Conservation (phyloP, 2,329 filamentous ascomycete species). For the Tolypocladium ovalisporum region DNA sequence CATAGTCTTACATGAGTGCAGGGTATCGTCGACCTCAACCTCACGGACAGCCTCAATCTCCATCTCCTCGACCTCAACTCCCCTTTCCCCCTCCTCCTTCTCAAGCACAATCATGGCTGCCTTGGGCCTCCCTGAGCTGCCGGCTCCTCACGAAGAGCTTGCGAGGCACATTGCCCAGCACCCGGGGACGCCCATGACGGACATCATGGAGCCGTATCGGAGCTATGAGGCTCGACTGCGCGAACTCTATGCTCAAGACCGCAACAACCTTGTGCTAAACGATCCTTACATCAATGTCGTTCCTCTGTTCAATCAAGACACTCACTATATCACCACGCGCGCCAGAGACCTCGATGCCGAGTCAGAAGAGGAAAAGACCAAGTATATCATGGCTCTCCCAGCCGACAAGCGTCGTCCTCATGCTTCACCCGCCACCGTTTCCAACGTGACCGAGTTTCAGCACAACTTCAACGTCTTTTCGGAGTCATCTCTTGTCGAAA, state of each 20-base stretch:
- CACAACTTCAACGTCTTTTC: conserved; percentile 75
- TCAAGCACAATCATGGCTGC: conserved; percentile 20
- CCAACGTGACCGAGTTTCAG: conserved; percentile 58
- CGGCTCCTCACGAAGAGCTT: conserved; percentile 33
- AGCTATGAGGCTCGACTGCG: conserved; percentile 57
- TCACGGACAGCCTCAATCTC: neutral
- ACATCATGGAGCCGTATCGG: conserved; percentile 56
- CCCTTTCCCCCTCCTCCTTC: neutral
- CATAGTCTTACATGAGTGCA: neutral
- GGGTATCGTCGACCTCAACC: neutral
- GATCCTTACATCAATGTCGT: conserved; percentile 52
- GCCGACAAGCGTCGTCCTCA: conserved; percentile 48
- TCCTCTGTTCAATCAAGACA: conserved; percentile 51
- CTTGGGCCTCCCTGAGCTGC: conserved; percentile 31
- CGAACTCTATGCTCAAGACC: conserved; percentile 58
- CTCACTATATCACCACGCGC: conserved; percentile 46
- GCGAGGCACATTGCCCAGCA: conserved; percentile 44
- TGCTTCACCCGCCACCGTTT: conserved; percentile 57
- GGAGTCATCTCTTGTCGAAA: conserved; percentile 61
- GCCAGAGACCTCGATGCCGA: conserved; percentile 50
- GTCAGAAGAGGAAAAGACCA: conserved; percentile 46
- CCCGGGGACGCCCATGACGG: conserved; percentile 38
- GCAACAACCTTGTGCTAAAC: conserved; percentile 43
- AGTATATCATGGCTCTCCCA: conserved; percentile 59
- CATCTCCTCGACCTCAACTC: neutral